phyloP scores from a whole-genome alignment of 345 rosid species.

The Pseudoturritis turrita region DNA sequence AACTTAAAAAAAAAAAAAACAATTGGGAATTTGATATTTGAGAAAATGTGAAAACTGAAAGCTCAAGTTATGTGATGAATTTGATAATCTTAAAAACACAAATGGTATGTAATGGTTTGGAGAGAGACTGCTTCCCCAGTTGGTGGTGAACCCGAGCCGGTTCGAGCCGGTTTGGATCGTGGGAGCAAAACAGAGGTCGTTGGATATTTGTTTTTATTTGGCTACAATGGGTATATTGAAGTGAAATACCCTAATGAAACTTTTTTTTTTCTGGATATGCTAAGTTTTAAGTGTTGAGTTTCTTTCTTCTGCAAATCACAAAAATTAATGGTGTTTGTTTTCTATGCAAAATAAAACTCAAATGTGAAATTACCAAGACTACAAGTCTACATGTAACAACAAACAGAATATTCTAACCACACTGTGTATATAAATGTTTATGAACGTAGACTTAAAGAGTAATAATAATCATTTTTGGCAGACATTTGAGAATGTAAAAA shows the following conservation, averaged over 20 bases:
- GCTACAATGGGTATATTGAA: constrained; percentile 20
- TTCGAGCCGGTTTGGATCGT: constrained; percentile 8
- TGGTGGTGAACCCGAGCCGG: background rate
- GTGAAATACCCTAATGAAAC: constrained; percentile 14
- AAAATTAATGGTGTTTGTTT: background rate
- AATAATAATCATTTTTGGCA: too few relatives aligned
- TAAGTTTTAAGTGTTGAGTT: background rate
- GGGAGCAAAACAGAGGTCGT: constrained; percentile 5
- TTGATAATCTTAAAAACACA: constrained; percentile 26
- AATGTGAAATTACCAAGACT: background rate
- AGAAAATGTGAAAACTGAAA: constrained; percentile 28
- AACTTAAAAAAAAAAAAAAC: background rate
- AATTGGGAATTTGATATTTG: constrained; percentile 29
- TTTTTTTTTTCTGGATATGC: background rate
- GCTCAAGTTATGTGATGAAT: constrained; percentile 52
- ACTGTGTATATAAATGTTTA: too few relatives aligned
- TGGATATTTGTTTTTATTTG: constrained; percentile 15
- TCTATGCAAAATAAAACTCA: background rate
- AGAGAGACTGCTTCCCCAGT: constrained; percentile 16
- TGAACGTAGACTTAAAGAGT: too few relatives aligned
- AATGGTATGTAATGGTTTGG: constrained; percentile 44
- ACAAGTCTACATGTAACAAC: background rate
- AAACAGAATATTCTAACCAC: too few relatives aligned
- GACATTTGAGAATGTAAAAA: too few relatives aligned
- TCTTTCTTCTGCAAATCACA: background rate